These are phyloP conservation scores for Malassezia cuniculi DNA, from an alignment of 1,284 basidiomycete genomes.

Conservation along the genomic window DNA sequence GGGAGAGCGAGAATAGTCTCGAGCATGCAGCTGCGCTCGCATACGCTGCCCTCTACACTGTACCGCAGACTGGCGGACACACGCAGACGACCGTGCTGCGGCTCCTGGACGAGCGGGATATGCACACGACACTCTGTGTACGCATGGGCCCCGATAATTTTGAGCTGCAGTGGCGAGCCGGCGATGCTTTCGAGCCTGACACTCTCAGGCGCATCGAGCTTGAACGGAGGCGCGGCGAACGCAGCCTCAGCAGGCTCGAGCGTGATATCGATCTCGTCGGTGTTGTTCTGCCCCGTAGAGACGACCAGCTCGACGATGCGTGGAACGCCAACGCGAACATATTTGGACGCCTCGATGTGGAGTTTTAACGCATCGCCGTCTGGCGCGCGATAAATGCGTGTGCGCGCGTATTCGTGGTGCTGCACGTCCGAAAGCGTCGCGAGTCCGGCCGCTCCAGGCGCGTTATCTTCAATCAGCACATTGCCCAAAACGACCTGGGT, in stretches of 20 bases:
- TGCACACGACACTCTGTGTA: constrained; percentile 3
- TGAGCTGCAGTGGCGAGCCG: not conserved
- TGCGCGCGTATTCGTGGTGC: constrained; percentile 8
- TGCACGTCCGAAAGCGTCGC: constrained; percentile 8
- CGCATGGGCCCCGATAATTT: not conserved
- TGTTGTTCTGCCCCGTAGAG: constrained; percentile 19
- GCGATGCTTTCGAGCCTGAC: not conserved
- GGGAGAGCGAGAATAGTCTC: constrained; percentile 28
- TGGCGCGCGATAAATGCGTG: constrained; percentile 22
- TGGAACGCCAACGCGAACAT: constrained; percentile 25
- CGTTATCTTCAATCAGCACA: constrained; percentile 30
- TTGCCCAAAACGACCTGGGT: constrained; percentile 31
- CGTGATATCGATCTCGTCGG: constrained; percentile 17
- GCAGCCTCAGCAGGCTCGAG: constrained; percentile 1
- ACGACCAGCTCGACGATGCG: constrained; percentile 22
- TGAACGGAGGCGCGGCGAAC: too few relatives aligned
- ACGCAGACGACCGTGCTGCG: constrained; percentile 15
- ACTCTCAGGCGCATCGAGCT: not conserved
- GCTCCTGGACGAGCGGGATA: constrained; percentile 15
- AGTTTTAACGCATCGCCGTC: constrained; percentile 27
- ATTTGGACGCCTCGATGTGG: constrained; percentile 9
- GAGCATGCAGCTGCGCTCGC: constrained; percentile 11
- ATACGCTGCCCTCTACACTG: constrained; percentile 12
- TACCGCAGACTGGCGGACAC: constrained; percentile 16
- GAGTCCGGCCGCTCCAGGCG: not conserved